A percentile compares a stretch with the other conserved stretches of the same genome.
These are phyloP conservation scores for Fusarium annulatum DNA, from an alignment of 2,329 filamentous ascomycete genomes.

Conservation along the genomic window DNA sequence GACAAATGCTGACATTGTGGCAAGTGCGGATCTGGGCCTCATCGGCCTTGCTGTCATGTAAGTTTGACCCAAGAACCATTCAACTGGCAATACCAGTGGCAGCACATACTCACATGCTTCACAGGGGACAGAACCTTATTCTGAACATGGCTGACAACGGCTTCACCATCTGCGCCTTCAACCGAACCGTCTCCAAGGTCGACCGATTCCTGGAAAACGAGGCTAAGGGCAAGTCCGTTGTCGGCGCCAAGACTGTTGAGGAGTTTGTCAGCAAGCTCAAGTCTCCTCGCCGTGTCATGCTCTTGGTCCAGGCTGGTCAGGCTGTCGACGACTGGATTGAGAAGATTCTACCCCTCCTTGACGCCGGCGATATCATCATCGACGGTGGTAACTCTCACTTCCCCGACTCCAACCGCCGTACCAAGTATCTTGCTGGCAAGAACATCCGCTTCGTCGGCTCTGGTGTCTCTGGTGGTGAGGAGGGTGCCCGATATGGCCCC, in stretches of 20 bases:
- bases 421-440: constrained; percentile 86
- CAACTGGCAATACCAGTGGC: constrained; percentile 25
- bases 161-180: constrained; percentile 98
- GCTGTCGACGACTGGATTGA: constrained; percentile 99
- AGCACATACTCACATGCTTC: constrained; percentile 26
- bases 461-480: constrained; percentile 98
- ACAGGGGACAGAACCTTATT: constrained; percentile 84
- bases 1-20: constrained; percentile 66
- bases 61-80: constrained; percentile 48
- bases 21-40: constrained; percentile 88
- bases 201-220: constrained; percentile 92
- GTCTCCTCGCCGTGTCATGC: constrained; percentile 96
- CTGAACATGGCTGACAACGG: constrained; percentile 90
- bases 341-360: constrained; percentile 84
- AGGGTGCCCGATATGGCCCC: constrained; percentile 97
- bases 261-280: constrained; percentile 98
- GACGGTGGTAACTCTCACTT: constrained; percentile 98
- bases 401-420: constrained; percentile 98
- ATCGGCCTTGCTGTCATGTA: constrained; percentile 93
- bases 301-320: constrained; percentile 98
- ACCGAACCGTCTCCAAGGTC: constrained; percentile 98
- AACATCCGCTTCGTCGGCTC: constrained; percentile 95
- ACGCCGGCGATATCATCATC: constrained; percentile 96
- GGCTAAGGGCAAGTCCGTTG: constrained; percentile 94
- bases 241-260: constrained; percentile 92